Conservation (phyloP, 352 stramenopile species). For the Lagenidium giganteum region DNA sequence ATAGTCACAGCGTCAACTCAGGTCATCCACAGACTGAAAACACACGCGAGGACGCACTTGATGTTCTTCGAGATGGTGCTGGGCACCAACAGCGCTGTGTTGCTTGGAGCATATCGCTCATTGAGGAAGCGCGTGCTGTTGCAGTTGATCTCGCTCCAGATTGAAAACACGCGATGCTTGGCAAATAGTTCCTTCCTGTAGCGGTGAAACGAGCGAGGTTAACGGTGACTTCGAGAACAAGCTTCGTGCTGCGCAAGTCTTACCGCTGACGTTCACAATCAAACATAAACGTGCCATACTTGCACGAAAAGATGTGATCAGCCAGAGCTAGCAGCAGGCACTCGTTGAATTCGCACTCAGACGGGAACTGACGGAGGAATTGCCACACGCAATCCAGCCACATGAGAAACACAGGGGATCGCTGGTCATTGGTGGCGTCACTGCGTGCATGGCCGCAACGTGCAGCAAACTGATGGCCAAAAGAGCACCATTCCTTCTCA, state of each 20-base stretch:
- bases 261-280: slow-evolving; percentile 91
- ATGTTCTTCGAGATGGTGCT: slow-evolving; percentile 87
- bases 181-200: slow-evolving; percentile 71
- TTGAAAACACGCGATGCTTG: slow-evolving; percentile 69
- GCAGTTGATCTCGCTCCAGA: slow-evolving; percentile 79
- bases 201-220: too few species aligned
- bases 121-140: slow-evolving; percentile 72
- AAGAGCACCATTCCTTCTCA: slow-evolving; percentile 99
- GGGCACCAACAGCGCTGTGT: slow-evolving; percentile 40
- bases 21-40: background rate
- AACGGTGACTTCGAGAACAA: background rate
- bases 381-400: slow-evolving; percentile 99
- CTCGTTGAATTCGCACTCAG: slow-evolving; percentile 97
- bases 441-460: slow-evolving; percentile 90
- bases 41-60: slow-evolving; percentile 40
- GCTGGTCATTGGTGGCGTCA: slow-evolving; percentile 90
- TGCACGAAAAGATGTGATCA: slow-evolving; percentile 96
- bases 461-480: slow-evolving; percentile 97
- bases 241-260: slow-evolving; percentile 4
- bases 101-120: slow-evolving; percentile 48
- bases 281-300: slow-evolving; percentile 98
- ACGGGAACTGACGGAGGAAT: slow-evolving; percentile 94
- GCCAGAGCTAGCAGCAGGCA: slow-evolving; percentile 89
- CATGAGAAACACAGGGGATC: slow-evolving; percentile 97
- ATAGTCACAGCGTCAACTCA: slow-evolving; percentile 3